Conservation (phyloP, 805 yeast genomes). For the Citeromyces matritensis region DNA sequence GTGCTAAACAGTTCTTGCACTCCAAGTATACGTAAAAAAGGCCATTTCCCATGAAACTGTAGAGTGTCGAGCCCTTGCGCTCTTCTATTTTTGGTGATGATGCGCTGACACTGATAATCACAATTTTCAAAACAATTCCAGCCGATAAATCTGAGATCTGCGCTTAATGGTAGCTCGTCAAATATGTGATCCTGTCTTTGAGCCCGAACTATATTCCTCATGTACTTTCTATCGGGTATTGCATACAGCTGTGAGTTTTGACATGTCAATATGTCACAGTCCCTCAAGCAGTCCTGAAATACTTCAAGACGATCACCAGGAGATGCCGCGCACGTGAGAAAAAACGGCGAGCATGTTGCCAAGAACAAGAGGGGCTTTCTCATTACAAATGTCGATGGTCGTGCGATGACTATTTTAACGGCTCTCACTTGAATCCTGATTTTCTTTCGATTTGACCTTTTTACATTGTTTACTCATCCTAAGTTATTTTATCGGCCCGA, state of each 20-base stretch:
- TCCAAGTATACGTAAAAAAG: slow-evolving; percentile 64
- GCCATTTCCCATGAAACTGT: slow-evolving; percentile 98
- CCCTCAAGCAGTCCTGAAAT: slow-evolving; percentile 36
- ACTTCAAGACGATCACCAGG: slow-evolving; percentile 48
- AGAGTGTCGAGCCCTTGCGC: slow-evolving; percentile 32
- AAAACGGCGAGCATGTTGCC: no score
- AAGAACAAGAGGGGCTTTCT: no score
- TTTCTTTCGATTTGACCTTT: no score
- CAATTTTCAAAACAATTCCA: slow-evolving; percentile 79
- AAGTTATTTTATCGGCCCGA: no score
- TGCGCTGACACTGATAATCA: slow-evolving; percentile 85
- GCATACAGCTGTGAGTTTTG: slow-evolving; percentile 12
- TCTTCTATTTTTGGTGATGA: slow-evolving; percentile 43
- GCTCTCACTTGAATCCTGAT: no score
- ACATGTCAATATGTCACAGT: slow-evolving; percentile 26
- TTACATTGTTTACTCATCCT: no score
- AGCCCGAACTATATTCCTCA: slow-evolving; percentile 9
- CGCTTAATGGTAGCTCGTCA: slow-evolving; percentile 21
- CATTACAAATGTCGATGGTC: no score
- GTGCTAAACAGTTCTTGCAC: slow-evolving; percentile 77
- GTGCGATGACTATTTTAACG: no score
- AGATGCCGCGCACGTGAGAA: slow-evolving; percentile 18
- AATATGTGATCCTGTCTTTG: slow-evolving; percentile 21
- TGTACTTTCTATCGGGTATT: slow-evolving; percentile 7
- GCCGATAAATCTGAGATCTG: slow-evolving; percentile 26